phyloP scores from a whole-genome alignment of 768 basidiomycete genomes.

The Pleurotus citrinopileatus region DNA sequence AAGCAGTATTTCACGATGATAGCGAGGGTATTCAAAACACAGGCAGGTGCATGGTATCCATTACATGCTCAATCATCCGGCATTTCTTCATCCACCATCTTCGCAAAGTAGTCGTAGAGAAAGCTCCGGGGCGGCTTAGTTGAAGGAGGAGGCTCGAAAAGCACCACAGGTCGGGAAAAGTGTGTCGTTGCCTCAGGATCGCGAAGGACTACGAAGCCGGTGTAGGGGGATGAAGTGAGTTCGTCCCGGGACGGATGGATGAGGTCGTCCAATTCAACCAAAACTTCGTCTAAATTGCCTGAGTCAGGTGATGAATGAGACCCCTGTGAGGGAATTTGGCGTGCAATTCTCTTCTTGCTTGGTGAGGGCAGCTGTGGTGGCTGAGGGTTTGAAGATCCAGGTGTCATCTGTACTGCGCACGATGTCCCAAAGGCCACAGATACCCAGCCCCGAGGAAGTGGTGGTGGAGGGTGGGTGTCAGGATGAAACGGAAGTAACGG shows the following conservation, averaged over 20 bases:
- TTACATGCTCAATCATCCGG: neutral
- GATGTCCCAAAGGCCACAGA: neutral
- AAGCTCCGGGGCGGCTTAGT: neutral
- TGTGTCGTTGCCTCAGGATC: neutral
- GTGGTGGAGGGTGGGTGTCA: neutral
- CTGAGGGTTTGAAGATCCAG: neutral
- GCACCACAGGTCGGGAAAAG: neutral
- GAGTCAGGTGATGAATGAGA: neutral
- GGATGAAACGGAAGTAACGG: neutral
- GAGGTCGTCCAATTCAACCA: neutral
- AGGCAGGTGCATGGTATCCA: neutral
- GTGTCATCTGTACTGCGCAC: neutral
- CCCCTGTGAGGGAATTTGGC: conserved; percentile 3
- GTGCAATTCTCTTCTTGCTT: neutral
- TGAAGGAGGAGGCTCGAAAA: neutral
- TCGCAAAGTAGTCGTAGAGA: neutral
- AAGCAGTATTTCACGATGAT: no score
- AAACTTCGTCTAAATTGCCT: neutral
- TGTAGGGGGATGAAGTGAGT: neutral
- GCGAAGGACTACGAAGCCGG: neutral
- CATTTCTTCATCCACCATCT: neutral
- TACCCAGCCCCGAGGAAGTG: neutral
- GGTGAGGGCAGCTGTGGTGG: neutral
- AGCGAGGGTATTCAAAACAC: no score
- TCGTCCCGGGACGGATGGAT: neutral